Evolutionary conservation across 345 rosid genomes (phyloP), one percentile per base, ranked within the genome.

Genomic region (Trapa bicornis): DNA sequence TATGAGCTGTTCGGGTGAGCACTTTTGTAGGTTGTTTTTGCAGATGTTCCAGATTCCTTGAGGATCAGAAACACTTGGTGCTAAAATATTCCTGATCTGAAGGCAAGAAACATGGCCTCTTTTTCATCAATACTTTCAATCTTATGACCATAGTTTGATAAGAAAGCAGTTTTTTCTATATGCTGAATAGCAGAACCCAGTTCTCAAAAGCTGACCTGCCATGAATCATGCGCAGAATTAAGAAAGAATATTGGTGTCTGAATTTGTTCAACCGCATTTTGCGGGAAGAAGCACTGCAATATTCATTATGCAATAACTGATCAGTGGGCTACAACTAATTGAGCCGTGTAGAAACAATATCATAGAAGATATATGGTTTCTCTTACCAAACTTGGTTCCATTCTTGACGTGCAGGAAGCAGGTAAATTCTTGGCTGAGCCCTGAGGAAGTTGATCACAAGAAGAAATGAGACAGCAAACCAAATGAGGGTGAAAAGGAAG

Each of bases 211-310:
- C 82, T 42, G 68, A 94, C 99, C 99, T 94, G 97, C 99, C 99
- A 91, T 7, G 92, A 86, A 77, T 91, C 97, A 69, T 91, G 89
- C 16, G 96, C 96, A 2, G 99, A 83, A 79, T 94, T 94, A 29
- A 89, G 77, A 68, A 94, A 66, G 81, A 94, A 94, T 16, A 94
- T 72, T 1, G 99, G 97, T 7, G 96, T 94, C 70, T 53, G 75
- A 56, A 94, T 82, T 70, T 85, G 80, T 7, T 70, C 75, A 7
- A 73, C 86, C 62, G 83, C 81, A 60, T 89, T 66, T 80, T 91
- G 93, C 3, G 99, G 99, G 89, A 94, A 94, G 86, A 94, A 89
- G 72, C 99, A 94, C 97, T 91, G 94, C 43, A 38, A 41, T 5
- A 8, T 36, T 53, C 15, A 14, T 32, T 52, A 2, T 42, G 14